Evolutionary conservation across 2,329 filamentous ascomycete genomes (phyloP).

Genomic region (Fusarium duplospermum): DNA sequence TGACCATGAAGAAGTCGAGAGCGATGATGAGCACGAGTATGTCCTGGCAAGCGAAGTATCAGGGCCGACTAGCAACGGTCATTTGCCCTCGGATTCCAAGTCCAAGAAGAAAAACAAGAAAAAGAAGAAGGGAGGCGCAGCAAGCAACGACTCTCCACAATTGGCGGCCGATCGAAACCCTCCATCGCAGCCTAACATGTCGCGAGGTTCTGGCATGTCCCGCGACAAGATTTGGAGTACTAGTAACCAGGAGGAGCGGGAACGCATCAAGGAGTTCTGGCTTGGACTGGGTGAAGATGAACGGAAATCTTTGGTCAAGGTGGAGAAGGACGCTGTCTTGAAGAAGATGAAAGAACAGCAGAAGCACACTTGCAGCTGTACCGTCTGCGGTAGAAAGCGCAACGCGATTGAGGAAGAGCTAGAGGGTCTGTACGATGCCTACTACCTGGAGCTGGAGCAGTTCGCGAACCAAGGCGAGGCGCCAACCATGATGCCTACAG

Average conservation of each 20-base stretch:
- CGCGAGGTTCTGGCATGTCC: slow-evolving; percentile 61
- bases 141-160: slow-evolving; percentile 36
- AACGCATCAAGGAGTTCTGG: slow-evolving; percentile 99
- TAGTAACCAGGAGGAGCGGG: slow-evolving; percentile 90
- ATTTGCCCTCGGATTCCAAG: slow-evolving; percentile 50
- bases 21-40: slow-evolving; percentile 66
- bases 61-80: slow-evolving; percentile 49
- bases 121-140: slow-evolving; percentile 66
- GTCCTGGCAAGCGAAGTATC: slow-evolving; percentile 47
- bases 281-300: slow-evolving; percentile 93
- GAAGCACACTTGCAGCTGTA: slow-evolving; percentile 98
- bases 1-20: slow-evolving; percentile 65
- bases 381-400: slow-evolving; percentile 94
- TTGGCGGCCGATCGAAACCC: slow-evolving; percentile 28
- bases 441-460: slow-evolving; percentile 97
- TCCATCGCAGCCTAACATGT: slow-evolving; percentile 44
- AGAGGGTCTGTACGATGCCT: slow-evolving; percentile 97
- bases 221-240: slow-evolving; percentile 98
- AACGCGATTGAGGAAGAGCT: slow-evolving; percentile 98
- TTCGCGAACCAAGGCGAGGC: slow-evolving; percentile 88
- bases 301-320: slow-evolving; percentile 93
- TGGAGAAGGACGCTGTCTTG: slow-evolving; percentile 97
- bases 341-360: slow-evolving; percentile 99
- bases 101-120: slow-evolving; percentile 76
- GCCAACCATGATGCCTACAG: slow-evolving; percentile 62